Percentiles rank a stretch among this genome's conserved stretches.
These are phyloP conservation scores for Alternaria triticina DNA, from an alignment of 2,329 filamentous ascomycete species.

Conservation along the genomic window DNA sequence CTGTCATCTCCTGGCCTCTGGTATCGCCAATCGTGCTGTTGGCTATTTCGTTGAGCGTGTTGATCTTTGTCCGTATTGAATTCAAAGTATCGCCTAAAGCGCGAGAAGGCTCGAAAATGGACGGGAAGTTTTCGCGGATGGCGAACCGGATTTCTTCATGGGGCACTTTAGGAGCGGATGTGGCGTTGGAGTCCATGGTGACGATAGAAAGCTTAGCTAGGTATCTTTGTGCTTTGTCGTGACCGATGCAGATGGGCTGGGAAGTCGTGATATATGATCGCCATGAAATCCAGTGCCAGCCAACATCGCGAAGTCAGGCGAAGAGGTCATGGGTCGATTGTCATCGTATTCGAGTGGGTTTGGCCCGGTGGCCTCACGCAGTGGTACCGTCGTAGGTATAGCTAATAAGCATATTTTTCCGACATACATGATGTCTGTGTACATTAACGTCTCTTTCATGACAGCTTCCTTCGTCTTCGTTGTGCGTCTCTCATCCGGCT, in stretches of 20 bases:
- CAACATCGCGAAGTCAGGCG: neutral
- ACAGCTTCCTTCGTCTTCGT: neutral
- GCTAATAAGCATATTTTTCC: neutral
- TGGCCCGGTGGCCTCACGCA: neutral
- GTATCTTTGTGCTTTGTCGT: too few species aligned
- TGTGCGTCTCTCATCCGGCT: too few species aligned
- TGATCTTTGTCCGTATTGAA: neutral
- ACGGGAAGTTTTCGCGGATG: neutral
- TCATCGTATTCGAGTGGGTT: neutral
- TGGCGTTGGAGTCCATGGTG: neutral
- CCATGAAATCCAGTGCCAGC: neutral
- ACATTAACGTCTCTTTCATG: neutral
- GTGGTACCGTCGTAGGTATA: neutral
- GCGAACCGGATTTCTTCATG: neutral
- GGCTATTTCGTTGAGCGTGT: neutral
- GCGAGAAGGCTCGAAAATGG: neutral
- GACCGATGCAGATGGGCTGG: too few species aligned
- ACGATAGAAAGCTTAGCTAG: neutral
- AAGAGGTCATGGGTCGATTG: neutral
- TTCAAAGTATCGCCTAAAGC: neutral
- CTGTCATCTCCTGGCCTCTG: neutral
- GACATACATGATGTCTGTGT: slow-evolving; percentile 5
- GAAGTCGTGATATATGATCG: neutral
- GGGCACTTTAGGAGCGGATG: neutral
- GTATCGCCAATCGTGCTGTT: too few species aligned